Base-by-base conservation (phyloP, 2,329 filamentous ascomycete genomes). In the Colletotrichum caudatum region DNA sequence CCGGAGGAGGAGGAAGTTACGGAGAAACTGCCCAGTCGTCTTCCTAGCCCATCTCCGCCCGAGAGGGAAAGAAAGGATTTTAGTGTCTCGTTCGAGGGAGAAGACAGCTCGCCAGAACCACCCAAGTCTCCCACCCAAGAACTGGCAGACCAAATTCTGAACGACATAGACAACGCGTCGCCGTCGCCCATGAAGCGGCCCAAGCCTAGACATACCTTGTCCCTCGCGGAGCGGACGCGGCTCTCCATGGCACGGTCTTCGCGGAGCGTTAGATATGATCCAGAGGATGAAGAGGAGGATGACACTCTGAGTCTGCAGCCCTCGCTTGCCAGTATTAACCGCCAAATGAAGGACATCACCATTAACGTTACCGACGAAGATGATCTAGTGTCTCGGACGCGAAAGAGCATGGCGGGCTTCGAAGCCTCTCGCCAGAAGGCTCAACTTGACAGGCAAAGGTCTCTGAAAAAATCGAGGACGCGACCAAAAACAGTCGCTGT, bases 181-280 rank as follows among this genome's bases (percentile, higher is more conserved):
- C 88, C 89, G 0, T 91, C 89, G 0, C 89, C 89, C 0, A 78
- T 82, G 54, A 91, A 89, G 75, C 78, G 77, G 18, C 48, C 74
- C 2, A 86, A 83, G 69, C 81, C 83, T 0, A 84, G 88, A 0
- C 88, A 89, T 62, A 87, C 85, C 0, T 81, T 92, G 11, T 91
- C 91, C 0, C 86, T 96, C 0, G 88, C 92, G 5, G 94, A 97
- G 77, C 91, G 94, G 59, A 97, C 95, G 0, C 90, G 93, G 23
- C 86, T 94, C 65, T 94, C 93, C 23, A 95, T 97, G 90, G 89
- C 91, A 0, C 85, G 90, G 3, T 84, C 88, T 58, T 87, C 89
- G 1, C 80, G 79, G 20, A 64, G 65, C 26, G 64, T 77, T 75
- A 46, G 64, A 23, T 59, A 78, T 44, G 74, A 77, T 12, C 66